A percentile compares a stretch with the other conserved stretches of the same genome.
These are phyloP conservation scores for Davidsoniella eucalypti DNA, from an alignment of 2,329 filamentous ascomycete species.

Conservation along the genomic window DNA sequence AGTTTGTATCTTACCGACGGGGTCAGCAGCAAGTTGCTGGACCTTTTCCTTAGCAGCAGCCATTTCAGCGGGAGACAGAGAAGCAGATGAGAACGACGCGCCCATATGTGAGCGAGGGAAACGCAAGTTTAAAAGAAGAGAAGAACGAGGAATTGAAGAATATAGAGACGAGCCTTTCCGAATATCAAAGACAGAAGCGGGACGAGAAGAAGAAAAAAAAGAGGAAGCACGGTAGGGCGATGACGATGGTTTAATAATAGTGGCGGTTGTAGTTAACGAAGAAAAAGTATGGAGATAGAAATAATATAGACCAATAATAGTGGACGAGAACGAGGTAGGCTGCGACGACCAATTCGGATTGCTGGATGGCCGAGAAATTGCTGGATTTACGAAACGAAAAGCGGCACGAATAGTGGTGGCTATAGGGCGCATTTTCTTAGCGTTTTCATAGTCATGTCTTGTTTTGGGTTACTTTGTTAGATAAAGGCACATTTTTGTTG, in stretches of 20 bases:
- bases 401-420: no score
- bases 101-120: conserved; percentile 21
- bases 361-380: not conserved
- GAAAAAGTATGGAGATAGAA: not conserved
- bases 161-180: no score
- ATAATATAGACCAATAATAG: not conserved
- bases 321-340: not conserved
- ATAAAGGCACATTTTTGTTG: no score
- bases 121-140: conserved; percentile 15
- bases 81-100: conserved; percentile 17
- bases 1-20: conserved; percentile 1
- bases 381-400: not conserved
- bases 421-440: no score
- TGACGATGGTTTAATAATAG: no score
- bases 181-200: no score
- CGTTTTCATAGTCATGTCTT: no score
- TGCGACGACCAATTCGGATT: not conserved
- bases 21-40: conserved; percentile 68
- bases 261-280: not conserved
- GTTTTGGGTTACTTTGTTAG: no score
- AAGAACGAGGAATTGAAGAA: not conserved
- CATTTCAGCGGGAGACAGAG: conserved; percentile 51
- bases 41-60: conserved; percentile 70
- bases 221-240: no score
- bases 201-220: no score